Conservation (phyloP, 2,329 filamentous ascomycete species). For the Colletotrichum acutatum region DNA sequence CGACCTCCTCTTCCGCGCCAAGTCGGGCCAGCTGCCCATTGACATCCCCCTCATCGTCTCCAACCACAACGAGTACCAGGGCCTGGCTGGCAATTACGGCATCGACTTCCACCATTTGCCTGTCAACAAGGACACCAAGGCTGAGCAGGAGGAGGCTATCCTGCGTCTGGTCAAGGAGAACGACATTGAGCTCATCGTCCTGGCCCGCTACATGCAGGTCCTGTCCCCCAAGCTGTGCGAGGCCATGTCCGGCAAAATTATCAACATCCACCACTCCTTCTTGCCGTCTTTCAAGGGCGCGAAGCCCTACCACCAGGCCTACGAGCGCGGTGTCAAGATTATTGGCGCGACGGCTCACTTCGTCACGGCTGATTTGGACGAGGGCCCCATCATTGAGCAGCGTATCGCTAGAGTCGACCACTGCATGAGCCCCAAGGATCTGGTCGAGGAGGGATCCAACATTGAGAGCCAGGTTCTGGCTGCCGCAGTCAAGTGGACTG, state of each 20-base stretch:
- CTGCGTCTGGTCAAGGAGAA: slow-evolving; percentile 76
- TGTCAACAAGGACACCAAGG: slow-evolving; percentile 82
- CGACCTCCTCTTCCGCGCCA: slow-evolving; percentile 83
- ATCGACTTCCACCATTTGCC: slow-evolving; percentile 85
- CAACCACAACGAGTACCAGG: slow-evolving; percentile 80
- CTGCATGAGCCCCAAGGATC: slow-evolving; percentile 77
- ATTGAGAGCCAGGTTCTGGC: slow-evolving; percentile 87
- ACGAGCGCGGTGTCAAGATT: slow-evolving; percentile 88
- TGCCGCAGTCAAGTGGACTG: slow-evolving; percentile 85
- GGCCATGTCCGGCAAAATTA: slow-evolving; percentile 86
- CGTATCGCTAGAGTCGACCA: slow-evolving; percentile 82
- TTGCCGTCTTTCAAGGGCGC: slow-evolving; percentile 89
- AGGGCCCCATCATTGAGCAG: slow-evolving; percentile 91
- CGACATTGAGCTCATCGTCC: slow-evolving; percentile 80
- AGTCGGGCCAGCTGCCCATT: slow-evolving; percentile 78
- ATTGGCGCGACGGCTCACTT: slow-evolving; percentile 89
- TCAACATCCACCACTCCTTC: slow-evolving; percentile 94
- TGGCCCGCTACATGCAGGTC: slow-evolving; percentile 91
- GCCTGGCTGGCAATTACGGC: slow-evolving; percentile 77
- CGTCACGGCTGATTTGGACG: slow-evolving; percentile 85
- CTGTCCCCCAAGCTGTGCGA: slow-evolving; percentile 78
- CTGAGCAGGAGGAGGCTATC: slow-evolving; percentile 76
- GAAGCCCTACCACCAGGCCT: slow-evolving; percentile 89
- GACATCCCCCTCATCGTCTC: slow-evolving; percentile 83
- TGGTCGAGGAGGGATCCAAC: slow-evolving; percentile 84